Evolutionary conservation across 192 early-diverging fungal species (phyloP).

Genomic region (Gaertneriomyces semiglobifer): DNA sequence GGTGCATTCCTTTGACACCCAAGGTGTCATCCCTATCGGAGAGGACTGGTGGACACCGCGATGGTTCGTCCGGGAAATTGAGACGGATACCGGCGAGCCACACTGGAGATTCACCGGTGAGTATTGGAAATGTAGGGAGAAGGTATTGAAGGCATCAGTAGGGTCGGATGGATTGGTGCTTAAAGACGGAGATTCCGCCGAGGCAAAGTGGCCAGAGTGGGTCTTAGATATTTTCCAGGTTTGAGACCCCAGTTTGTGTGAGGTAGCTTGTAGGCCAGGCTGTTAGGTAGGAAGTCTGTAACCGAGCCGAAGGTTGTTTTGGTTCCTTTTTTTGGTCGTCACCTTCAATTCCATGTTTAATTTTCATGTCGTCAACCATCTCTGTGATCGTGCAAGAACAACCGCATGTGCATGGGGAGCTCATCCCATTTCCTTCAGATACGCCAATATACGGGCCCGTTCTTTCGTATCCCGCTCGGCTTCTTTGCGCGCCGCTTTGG

Average conservation of each 20-base stretch:
- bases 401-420: too few relatives aligned
- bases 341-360: too few relatives aligned
- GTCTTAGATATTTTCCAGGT: slow-evolving; percentile 26
- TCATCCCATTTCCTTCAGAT: too few relatives aligned
- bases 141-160: neutral
- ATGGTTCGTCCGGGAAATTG: slow-evolving; percentile 72
- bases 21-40: slow-evolving; percentile 29
- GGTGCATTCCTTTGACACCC: neutral
- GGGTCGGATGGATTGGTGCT: neutral
- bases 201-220: slow-evolving; percentile 24
- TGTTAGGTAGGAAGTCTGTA: too few relatives aligned
- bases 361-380: too few relatives aligned
- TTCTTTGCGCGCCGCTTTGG: too few relatives aligned
- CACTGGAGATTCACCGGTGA: slow-evolving; percentile 63
- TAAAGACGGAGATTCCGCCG: neutral
- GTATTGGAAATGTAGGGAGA: slow-evolving; percentile 59
- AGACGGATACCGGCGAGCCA: slow-evolving; percentile 66
- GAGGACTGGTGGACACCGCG: slow-evolving; percentile 62
- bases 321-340: too few relatives aligned
- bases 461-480: too few relatives aligned
- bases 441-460: too few relatives aligned
- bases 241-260: neutral
- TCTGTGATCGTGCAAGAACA: too few relatives aligned
- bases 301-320: too few relatives aligned
- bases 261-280: too few relatives aligned